phyloP scores from a whole-genome alignment of 2,329 filamentous ascomycete genomes.

The Fusarium praegraminearum region DNA sequence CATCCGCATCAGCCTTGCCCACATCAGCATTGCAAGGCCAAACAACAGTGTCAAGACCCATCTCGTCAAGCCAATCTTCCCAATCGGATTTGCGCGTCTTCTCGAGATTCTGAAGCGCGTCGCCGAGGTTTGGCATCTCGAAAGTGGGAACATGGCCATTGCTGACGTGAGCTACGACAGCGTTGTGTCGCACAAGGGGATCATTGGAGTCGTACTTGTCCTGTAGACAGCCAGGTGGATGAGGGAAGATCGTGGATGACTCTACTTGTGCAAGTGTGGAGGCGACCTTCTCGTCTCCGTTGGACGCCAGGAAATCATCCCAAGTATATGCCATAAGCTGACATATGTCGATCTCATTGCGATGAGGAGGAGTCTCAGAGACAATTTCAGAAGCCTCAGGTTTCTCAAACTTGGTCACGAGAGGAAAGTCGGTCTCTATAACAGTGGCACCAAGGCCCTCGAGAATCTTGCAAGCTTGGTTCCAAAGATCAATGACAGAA shows the following conservation, averaged over 20 bases:
- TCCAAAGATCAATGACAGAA: slow-evolving; percentile 2
- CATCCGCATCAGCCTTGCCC: background rate
- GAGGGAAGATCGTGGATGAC: background rate
- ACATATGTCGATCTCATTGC: slow-evolving; percentile 11
- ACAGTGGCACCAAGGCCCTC: background rate
- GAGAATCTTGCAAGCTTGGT: background rate
- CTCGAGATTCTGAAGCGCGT: background rate
- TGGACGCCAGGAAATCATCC: background rate
- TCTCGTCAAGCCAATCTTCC: slow-evolving; percentile 1
- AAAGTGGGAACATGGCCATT: background rate
- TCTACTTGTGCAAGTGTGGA: background rate
- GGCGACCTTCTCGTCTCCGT: background rate
- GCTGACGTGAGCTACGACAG: slow-evolving; percentile 8
- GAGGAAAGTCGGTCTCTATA: background rate
- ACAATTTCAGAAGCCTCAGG: background rate
- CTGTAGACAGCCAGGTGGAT: background rate
- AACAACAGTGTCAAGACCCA: background rate
- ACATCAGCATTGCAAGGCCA: slow-evolving; percentile 15
- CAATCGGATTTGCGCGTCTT: background rate
- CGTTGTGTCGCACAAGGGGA: slow-evolving; percentile 9
- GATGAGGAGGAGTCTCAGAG: background rate
- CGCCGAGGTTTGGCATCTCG: background rate
- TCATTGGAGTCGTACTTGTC: background rate
- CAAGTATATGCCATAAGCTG: slow-evolving; percentile 13
- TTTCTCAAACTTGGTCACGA: slow-evolving; percentile 1